Conservation (phyloP, 306 rosid genomes). For the Quercus berberidifolia region DNA sequence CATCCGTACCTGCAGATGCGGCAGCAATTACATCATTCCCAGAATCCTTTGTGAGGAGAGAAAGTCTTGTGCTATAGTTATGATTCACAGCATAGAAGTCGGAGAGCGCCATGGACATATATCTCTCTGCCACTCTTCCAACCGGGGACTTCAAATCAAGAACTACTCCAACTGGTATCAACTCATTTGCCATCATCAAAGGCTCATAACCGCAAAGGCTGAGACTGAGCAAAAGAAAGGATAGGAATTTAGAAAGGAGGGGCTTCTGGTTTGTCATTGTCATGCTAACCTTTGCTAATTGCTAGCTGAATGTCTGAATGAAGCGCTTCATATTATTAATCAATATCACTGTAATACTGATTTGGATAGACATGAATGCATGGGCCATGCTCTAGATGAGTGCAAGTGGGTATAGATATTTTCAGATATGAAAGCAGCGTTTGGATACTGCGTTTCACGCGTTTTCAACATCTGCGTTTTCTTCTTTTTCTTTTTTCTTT, state of each 20-base stretch:
- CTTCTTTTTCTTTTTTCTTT: too few species aligned
- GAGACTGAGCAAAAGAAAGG: neutral
- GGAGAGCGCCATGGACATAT: constrained; percentile 13
- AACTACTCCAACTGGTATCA: constrained; percentile 25
- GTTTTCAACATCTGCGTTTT: too few species aligned
- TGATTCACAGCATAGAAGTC: constrained; percentile 27
- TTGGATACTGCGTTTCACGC: too few species aligned
- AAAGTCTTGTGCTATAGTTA: constrained; percentile 14
- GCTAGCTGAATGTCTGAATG: too few species aligned
- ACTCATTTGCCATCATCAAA: constrained; percentile 1
- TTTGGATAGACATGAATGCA: too few species aligned
- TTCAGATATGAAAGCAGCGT: too few species aligned
- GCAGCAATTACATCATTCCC: constrained; percentile 21
- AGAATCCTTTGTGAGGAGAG: constrained; percentile 5
- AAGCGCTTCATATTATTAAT: too few species aligned
- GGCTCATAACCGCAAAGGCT: neutral
- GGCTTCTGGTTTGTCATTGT: neutral
- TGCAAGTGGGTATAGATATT: too few species aligned
- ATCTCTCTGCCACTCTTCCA: constrained; percentile 12
- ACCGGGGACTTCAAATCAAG: constrained; percentile 19
- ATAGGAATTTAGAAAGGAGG: neutral
- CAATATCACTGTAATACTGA: too few species aligned
- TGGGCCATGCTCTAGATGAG: too few species aligned
- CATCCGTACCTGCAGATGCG: constrained; percentile 25
- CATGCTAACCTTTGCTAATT: too few species aligned